Conservation (phyloP, 2,329 filamentous ascomycete genomes). For the Anthostomella pinea region DNA sequence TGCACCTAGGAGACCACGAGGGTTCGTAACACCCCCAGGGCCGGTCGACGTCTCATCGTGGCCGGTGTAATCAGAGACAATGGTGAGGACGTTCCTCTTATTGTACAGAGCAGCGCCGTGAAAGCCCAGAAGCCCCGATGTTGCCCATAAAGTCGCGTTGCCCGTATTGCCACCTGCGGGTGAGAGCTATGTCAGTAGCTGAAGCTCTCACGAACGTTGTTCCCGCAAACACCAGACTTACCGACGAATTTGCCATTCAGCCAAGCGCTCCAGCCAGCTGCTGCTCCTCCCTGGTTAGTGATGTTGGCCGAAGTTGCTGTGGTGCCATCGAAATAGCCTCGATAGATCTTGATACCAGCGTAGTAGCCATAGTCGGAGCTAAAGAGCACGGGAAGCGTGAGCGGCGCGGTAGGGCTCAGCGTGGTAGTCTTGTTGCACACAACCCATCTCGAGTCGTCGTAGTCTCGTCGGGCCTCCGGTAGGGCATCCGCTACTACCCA, state of each 20-base stretch:
- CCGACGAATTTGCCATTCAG: slow-evolving; percentile 1
- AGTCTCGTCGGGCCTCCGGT: not conserved
- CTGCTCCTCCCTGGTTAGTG: not conserved
- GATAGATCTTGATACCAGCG: slow-evolving; percentile 2
- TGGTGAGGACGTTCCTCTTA: not conserved
- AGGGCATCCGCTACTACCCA: slow-evolving; percentile 1
- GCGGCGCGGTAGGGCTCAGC: slow-evolving; percentile 1
- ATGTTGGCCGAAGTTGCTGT: not conserved
- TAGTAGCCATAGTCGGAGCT: slow-evolving; percentile 2
- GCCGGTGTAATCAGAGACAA: slow-evolving; percentile 2
- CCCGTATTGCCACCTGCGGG: not conserved
- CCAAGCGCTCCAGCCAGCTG: slow-evolving; percentile 2
- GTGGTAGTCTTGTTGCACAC: slow-evolving; percentile 2
- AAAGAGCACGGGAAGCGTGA: slow-evolving; percentile 1
- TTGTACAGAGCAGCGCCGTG: not conserved
- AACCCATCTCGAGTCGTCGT: slow-evolving; percentile 1
- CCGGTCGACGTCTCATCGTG: slow-evolving; percentile 2
- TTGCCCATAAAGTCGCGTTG: not conserved
- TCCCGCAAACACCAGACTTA: no score
- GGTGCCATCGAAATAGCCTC: slow-evolving; percentile 1
- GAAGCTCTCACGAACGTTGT: no score
- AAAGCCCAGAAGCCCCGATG: not conserved
- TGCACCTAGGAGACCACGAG: slow-evolving; percentile 1
- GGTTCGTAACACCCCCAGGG: not conserved
- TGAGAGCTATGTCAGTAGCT: no score